Evolutionary conservation across 441 rosid genomes (phyloP).

Genomic region (Euphorbia celastroides): DNA sequence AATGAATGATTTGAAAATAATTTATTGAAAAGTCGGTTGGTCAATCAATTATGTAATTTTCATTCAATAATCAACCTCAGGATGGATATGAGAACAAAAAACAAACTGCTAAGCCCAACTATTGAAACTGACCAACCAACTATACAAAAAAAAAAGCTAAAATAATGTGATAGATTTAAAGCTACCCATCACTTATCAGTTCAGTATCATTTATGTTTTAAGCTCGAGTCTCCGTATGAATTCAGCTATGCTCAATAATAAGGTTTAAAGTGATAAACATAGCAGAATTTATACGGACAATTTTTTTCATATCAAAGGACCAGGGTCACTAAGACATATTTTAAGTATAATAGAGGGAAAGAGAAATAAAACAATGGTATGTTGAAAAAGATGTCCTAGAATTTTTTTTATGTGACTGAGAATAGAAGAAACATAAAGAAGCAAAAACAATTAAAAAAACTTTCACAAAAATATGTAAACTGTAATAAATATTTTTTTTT

Average conservation of each 20-base stretch:
- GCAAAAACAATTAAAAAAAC: constrained; percentile 12
- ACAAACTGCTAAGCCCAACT: constrained; percentile 30
- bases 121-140: constrained; percentile 34
- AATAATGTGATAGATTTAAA: constrained; percentile 5
- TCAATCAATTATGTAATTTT: constrained; percentile 29
- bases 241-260: no score
- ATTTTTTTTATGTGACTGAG: constrained; percentile 19
- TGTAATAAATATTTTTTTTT: constrained; percentile 35
- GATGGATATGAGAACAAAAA: constrained; percentile 24
- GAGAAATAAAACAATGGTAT: not conserved
- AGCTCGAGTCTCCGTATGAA: no score
- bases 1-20: not conserved
- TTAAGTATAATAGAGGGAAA: not conserved
- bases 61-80: constrained; percentile 35
- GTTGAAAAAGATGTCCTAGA: constrained; percentile 13
- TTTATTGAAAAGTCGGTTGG: constrained; percentile 25
- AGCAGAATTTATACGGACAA: not conserved
- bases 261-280: no score
- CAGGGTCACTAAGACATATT: not conserved
- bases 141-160: constrained; percentile 18
- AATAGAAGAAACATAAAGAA: constrained; percentile 14
- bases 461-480: constrained; percentile 14
- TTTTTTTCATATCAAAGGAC: no score
- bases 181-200: constrained; percentile 11
- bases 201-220: not conserved